A percentile compares a stretch with the other conserved stretches of the same genome.
Evolutionary conservation across 306 rosid genomes (phyloP).

Genomic region (Alnus glutinosa): DNA sequence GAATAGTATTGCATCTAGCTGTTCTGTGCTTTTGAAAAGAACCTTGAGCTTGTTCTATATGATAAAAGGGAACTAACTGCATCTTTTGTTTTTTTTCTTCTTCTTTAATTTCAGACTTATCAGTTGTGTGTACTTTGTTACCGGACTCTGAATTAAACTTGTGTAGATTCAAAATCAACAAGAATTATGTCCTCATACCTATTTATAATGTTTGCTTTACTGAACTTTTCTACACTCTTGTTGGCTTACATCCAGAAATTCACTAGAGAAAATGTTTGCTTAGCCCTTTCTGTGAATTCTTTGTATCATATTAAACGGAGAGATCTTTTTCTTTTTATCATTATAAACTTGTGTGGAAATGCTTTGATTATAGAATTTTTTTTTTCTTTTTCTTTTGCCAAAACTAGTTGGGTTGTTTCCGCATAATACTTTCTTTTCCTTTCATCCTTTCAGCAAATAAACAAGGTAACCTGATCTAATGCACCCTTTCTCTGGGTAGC

Average conservation of each 20-base stretch:
- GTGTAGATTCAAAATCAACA: background rate
- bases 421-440: background rate
- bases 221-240: background rate
- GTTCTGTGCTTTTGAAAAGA: conserved; percentile 4
- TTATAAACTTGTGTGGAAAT: too few relatives aligned
- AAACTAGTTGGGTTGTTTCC: too few relatives aligned
- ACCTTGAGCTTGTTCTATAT: background rate
- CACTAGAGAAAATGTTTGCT: background rate
- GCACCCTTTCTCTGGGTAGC: background rate
- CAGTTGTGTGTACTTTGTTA: background rate
- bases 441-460: background rate
- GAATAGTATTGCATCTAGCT: background rate
- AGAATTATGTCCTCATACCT: background rate
- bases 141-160: background rate
- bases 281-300: background rate
- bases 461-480: background rate
- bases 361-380: too few relatives aligned
- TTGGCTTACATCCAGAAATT: background rate
- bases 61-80: background rate
- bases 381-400: too few relatives aligned
- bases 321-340: too few relatives aligned
- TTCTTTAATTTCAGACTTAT: background rate
- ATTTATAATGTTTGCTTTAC: background rate
- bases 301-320: background rate
- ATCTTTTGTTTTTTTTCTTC: background rate